Percentiles rank a stretch among this genome's conserved stretches.
Conservation (phyloP, 345 rosid genomes). For the Salix suchowensis region DNA sequence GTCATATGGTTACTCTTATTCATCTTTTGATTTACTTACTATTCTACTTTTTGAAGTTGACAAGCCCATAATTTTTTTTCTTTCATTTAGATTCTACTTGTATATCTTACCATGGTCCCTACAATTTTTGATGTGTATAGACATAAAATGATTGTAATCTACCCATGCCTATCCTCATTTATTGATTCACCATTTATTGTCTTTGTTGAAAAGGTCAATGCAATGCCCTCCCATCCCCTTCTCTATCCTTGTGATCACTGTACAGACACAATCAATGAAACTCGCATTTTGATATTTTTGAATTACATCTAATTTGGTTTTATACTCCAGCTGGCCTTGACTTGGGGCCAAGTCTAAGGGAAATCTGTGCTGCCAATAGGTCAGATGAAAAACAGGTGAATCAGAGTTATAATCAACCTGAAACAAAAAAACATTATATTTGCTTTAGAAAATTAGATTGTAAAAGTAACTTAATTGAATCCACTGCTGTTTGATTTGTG, state of each 20-base stretch:
- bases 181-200: no score
- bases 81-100: neutral
- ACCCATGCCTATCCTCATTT: no score
- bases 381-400: constrained; percentile 87
- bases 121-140: no score
- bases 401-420: constrained; percentile 8
- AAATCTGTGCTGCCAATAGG: constrained; percentile 80
- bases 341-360: constrained; percentile 80
- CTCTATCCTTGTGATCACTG: neutral
- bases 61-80: neutral
- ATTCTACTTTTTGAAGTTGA: neutral
- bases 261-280: neutral
- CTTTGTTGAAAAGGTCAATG: neutral
- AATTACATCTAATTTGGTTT: constrained; percentile 7
- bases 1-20: neutral
- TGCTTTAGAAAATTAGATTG: neutral
- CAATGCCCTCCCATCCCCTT: neutral
- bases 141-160: no score
- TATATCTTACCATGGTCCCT: neutral
- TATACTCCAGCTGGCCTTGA: constrained; percentile 58
- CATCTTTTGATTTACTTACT: neutral
- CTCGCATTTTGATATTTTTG: neutral
- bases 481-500: constrained; percentile 9
- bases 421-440: neutral
- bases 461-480: neutral